These are phyloP conservation scores for Gossypium turneri DNA, from an alignment of 345 rosid genomes.

Conservation along the genomic window DNA sequence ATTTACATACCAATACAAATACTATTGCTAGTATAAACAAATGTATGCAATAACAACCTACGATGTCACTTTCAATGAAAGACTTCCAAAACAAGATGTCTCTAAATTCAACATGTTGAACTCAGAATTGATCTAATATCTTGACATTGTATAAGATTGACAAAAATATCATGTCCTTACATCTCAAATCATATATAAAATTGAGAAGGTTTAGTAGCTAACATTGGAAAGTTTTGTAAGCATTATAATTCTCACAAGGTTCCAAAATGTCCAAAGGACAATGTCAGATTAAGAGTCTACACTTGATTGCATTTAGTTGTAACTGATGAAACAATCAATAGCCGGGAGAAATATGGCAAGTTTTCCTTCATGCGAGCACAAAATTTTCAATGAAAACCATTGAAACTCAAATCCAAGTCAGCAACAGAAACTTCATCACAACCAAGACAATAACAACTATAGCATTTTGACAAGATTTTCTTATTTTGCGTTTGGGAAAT, in stretches of 20 bases:
- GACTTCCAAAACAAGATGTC: too few relatives aligned
- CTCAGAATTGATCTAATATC: not conserved
- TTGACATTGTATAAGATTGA: not conserved
- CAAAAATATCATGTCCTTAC: too few relatives aligned
- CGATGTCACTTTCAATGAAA: too few relatives aligned
- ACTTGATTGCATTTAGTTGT: not conserved
- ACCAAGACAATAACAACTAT: too few relatives aligned
- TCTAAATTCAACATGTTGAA: not conserved
- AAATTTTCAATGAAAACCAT: not conserved
- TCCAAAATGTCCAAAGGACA: not conserved
- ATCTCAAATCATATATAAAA: not conserved
- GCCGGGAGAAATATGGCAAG: not conserved
- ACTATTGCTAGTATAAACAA: too few relatives aligned
- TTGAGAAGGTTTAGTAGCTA: not conserved
- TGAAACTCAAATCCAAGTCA: not conserved
- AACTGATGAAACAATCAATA: not conserved
- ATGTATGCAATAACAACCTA: too few relatives aligned
- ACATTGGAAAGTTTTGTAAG: not conserved
- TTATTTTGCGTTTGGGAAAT: too few relatives aligned
- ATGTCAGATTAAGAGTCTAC: not conserved
- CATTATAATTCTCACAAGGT: not conserved
- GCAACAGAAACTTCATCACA: not conserved
- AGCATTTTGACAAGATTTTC: not conserved
- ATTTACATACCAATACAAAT: too few relatives aligned
- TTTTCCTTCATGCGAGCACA: not conserved